phyloP scores from a whole-genome alignment of 2,329 filamentous ascomycete genomes.

The Aureobasidium zeae region DNA sequence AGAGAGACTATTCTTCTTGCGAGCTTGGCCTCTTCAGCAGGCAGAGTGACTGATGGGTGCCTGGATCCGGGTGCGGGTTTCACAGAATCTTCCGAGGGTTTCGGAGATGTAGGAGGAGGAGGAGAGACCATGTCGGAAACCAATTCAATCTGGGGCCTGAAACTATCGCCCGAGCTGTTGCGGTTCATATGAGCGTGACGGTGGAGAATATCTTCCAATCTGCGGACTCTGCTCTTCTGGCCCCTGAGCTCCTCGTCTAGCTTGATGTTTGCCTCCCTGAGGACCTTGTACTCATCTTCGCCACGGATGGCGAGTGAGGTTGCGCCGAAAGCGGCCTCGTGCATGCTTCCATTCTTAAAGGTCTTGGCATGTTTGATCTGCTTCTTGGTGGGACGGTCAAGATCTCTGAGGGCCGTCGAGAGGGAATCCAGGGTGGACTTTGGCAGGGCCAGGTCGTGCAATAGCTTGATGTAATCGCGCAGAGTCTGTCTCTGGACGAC shows the following conservation, averaged over 20 bases:
- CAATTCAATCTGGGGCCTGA: conserved; percentile 17
- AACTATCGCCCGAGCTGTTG: conserved; percentile 30
- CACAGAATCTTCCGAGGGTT: conserved; percentile 39
- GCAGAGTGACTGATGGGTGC: conserved; percentile 51
- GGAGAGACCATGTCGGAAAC: conserved; percentile 13
- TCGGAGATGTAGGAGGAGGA: conserved; percentile 25
- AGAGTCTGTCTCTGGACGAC: conserved; percentile 65
- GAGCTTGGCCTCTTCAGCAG: conserved; percentile 52
- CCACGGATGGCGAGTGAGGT: conserved; percentile 77
- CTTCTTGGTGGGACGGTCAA: conserved; percentile 74
- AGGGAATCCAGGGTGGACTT: conserved; percentile 61
- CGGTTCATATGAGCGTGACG: conserved; percentile 57
- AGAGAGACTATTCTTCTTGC: conserved; percentile 55
- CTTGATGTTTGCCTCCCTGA: conserved; percentile 48
- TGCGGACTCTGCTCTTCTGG: conserved; percentile 84
- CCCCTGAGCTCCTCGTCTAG: conserved; percentile 58
- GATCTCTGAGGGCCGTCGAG: conserved; percentile 64
- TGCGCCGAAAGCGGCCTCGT: conserved; percentile 79
- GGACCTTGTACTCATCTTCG: conserved; percentile 64
- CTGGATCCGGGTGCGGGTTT: conserved; percentile 51
- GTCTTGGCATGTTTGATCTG: conserved; percentile 80
- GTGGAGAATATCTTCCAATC: conserved; percentile 86
- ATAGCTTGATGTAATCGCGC: conserved; percentile 57
- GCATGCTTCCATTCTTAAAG: conserved; percentile 93
- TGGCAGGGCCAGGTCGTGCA: conserved; percentile 59